These are phyloP conservation scores for Monosporascus sp. DNA, from an alignment of 2,329 filamentous ascomycete species.

Conservation along the genomic window DNA sequence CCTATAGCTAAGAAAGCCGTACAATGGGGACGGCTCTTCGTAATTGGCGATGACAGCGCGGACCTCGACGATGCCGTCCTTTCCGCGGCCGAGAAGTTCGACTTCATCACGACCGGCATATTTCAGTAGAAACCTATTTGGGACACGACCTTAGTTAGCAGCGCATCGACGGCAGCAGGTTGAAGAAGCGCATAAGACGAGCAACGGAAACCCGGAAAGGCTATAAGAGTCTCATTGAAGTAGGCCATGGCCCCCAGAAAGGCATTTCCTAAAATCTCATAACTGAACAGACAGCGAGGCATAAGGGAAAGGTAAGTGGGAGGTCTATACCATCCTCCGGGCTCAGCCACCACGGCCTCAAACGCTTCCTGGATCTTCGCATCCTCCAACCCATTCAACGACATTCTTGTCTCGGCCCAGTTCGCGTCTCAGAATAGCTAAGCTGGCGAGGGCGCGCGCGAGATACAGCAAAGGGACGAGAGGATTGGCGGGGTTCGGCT, in stretches of 20 bases:
- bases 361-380: slow-evolving; percentile 77
- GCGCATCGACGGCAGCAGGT: too few species aligned
- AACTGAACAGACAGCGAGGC: too few species aligned
- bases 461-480: too few species aligned
- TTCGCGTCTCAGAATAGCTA: too few species aligned
- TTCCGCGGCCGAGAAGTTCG: slow-evolving; percentile 69
- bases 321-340: slow-evolving; percentile 82
- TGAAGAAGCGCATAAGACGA: too few species aligned
- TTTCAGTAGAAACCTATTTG: slow-evolving; percentile 81
- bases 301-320: slow-evolving; percentile 1
- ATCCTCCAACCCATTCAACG: slow-evolving; percentile 90
- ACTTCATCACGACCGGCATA: slow-evolving; percentile 87
- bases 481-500: too few species aligned
- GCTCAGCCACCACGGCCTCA: slow-evolving; percentile 71
- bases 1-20: slow-evolving; percentile 85
- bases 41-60: slow-evolving; percentile 73
- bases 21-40: slow-evolving; percentile 80
- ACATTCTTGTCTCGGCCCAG: slow-evolving; percentile 53
- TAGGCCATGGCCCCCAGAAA: too few species aligned
- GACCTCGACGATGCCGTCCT: slow-evolving; percentile 77
- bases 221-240: too few species aligned
- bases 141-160: too few species aligned
- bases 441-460: too few species aligned
- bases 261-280: too few species aligned
- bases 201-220: too few species aligned